These are phyloP conservation scores for Scortechinia acanthostroma DNA, from an alignment of 2,329 filamentous ascomycete genomes.

Conservation along the genomic window DNA sequence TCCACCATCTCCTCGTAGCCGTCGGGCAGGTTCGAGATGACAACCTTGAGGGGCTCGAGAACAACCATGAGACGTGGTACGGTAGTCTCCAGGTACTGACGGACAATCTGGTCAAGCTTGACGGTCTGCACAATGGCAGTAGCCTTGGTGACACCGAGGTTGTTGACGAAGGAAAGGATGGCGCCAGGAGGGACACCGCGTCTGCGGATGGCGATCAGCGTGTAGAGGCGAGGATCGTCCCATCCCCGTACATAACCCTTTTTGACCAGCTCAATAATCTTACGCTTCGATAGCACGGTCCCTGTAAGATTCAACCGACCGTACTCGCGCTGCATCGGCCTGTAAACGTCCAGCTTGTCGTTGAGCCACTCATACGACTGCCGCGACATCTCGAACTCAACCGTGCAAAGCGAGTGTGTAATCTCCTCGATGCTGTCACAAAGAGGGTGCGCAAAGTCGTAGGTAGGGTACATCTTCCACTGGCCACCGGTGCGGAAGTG, in stretches of 20 bases:
- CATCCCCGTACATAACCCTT: constrained; percentile 75
- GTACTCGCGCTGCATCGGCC: constrained; percentile 89
- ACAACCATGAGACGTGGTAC: constrained; percentile 86
- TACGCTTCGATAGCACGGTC: constrained; percentile 80
- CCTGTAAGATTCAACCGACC: constrained; percentile 73
- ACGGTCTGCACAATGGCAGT: constrained; percentile 72
- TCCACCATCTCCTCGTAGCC: constrained; percentile 43
- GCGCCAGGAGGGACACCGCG: constrained; percentile 83
- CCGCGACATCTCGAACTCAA: constrained; percentile 78
- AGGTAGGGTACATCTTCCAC: constrained; percentile 93
- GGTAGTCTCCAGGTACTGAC: constrained; percentile 78
- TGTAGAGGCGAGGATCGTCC: constrained; percentile 88
- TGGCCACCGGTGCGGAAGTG: constrained; percentile 75
- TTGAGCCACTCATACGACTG: constrained; percentile 89
- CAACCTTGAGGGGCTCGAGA: constrained; percentile 74
- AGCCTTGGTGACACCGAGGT: constrained; percentile 82
- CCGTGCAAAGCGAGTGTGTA: constrained; percentile 87
- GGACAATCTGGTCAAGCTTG: constrained; percentile 79
- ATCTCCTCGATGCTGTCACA: constrained; percentile 90
- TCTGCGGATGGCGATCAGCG: constrained; percentile 74
- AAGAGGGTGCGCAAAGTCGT: constrained; percentile 76
- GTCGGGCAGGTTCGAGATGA: constrained; percentile 67
- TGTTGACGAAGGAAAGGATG: constrained; percentile 81
- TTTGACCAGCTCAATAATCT: constrained; percentile 72
- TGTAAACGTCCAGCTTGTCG: constrained; percentile 73